These are phyloP conservation scores for Ogataea corticis DNA, from an alignment of 805 yeast species.

Conservation along the genomic window DNA sequence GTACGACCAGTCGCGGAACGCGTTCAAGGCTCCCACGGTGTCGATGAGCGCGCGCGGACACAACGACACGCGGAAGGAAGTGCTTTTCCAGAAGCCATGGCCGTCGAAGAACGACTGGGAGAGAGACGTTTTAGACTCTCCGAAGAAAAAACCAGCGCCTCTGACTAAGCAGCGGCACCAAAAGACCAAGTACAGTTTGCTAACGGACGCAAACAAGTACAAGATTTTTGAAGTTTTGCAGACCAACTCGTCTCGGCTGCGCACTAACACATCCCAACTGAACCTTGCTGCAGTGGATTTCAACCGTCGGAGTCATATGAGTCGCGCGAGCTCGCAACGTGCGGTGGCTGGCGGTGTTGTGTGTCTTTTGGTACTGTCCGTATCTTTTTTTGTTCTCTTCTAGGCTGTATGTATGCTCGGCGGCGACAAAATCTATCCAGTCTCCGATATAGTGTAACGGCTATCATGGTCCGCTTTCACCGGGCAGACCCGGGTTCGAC, in stretches of 20 bases:
- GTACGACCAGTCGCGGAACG: slow-evolving; percentile 17
- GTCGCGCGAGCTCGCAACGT: not conserved
- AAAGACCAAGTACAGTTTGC: not conserved
- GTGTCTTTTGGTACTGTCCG: not conserved
- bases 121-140: slow-evolving; percentile 16
- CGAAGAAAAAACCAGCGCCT: not conserved
- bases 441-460: slow-evolving; percentile 79
- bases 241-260: not conserved
- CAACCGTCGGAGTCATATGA: slow-evolving; percentile 4
- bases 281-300: slow-evolving; percentile 4
- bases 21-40: slow-evolving; percentile 7
- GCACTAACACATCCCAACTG: not conserved
- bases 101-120: slow-evolving; percentile 25
- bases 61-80: slow-evolving; percentile 10
- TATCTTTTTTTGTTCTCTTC: slow-evolving; percentile 4
- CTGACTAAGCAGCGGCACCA: not conserved
- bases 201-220: not conserved
- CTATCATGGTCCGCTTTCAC: slow-evolving; percentile 84
- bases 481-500: slow-evolving; percentile 84
- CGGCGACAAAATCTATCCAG: not conserved
- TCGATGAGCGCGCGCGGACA: slow-evolving; percentile 1
- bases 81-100: slow-evolving; percentile 15
- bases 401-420: not conserved
- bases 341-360: not conserved
- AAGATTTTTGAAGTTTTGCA: slow-evolving; percentile 3